These are phyloP conservation scores for Kodamaea arcana DNA, from an alignment of 1,139 yeast species.

Conservation along the genomic window DNA sequence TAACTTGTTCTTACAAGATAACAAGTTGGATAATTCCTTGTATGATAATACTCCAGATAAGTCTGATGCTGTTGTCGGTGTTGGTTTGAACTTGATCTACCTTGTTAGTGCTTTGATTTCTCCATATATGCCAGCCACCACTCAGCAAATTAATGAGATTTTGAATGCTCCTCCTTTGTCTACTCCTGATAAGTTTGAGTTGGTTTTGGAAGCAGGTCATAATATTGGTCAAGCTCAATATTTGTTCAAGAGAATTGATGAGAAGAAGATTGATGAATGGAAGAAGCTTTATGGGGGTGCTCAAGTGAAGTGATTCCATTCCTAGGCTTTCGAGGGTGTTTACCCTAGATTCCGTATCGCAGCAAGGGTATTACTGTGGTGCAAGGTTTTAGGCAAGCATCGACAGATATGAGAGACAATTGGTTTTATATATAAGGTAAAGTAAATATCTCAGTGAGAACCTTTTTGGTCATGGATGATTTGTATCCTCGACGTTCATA, in stretches of 20 bases:
- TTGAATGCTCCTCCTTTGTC: conserved; percentile 76
- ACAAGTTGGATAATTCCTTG: conserved; percentile 85
- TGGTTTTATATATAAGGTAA: too few species aligned
- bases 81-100: conserved; percentile 85
- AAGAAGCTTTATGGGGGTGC: conserved; percentile 79
- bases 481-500: too few species aligned
- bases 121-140: conserved; percentile 90
- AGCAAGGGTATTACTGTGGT: too few species aligned
- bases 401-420: too few species aligned
- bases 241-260: conserved; percentile 88
- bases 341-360: too few species aligned
- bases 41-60: conserved; percentile 71
- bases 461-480: too few species aligned
- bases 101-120: conserved; percentile 71
- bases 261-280: conserved; percentile 84
- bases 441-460: too few species aligned
- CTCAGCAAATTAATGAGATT: conserved; percentile 65
- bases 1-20: conserved; percentile 90
- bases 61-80: conserved; percentile 90
- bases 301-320: conserved; percentile 25
- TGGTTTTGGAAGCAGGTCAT: conserved; percentile 74
- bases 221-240: conserved; percentile 89
- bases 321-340: too few species aligned
- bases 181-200: conserved; percentile 72
- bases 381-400: too few species aligned